Percentiles rank a stretch among this genome's conserved stretches.
phyloP scores from a whole-genome alignment of 2,329 filamentous ascomycete species.

The Trichoderma endophyticum region DNA sequence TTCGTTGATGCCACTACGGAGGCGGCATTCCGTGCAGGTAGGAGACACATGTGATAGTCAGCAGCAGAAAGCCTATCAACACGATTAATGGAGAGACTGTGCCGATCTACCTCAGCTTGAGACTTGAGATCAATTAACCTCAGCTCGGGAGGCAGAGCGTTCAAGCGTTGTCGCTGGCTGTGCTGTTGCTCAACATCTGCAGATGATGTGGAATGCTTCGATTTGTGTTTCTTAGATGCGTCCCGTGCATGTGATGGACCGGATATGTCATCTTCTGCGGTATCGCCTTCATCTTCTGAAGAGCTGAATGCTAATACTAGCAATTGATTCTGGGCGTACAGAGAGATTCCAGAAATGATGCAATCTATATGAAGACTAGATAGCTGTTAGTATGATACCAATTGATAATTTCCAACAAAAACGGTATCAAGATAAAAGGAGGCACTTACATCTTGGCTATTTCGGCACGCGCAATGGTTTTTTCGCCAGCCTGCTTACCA shows the following conservation, averaged over 20 bases:
- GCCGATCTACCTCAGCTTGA: constrained; percentile 82
- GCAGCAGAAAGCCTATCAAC: constrained; percentile 82
- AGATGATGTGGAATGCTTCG: constrained; percentile 45
- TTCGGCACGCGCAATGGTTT: constrained; percentile 74
- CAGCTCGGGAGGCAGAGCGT: constrained; percentile 81
- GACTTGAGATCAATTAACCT: constrained; percentile 85
- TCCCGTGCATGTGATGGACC: constrained; percentile 19
- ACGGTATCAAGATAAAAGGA: not conserved
- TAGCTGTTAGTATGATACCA: not conserved
- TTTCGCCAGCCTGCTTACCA: constrained; percentile 66
- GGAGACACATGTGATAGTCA: constrained; percentile 85
- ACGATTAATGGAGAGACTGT: constrained; percentile 79
- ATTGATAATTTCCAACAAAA: not conserved
- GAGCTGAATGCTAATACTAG: constrained; percentile 88
- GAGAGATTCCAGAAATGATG: constrained; percentile 92
- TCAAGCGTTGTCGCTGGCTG: constrained; percentile 68
- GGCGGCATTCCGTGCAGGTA: constrained; percentile 70
- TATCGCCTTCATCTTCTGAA: constrained; percentile 65
- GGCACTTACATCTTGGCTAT: constrained; percentile 81
- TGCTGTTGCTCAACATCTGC: constrained; percentile 58
- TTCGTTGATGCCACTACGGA: constrained; percentile 62
- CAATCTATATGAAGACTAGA: constrained; percentile 87
- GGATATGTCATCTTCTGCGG: constrained; percentile 37
- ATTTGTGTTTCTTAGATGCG: constrained; percentile 39
- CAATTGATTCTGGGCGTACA: constrained; percentile 90